Evolutionary conservation across 2,329 filamentous ascomycete species (phyloP).

Genomic region (Mycosphaerella sp.): DNA sequence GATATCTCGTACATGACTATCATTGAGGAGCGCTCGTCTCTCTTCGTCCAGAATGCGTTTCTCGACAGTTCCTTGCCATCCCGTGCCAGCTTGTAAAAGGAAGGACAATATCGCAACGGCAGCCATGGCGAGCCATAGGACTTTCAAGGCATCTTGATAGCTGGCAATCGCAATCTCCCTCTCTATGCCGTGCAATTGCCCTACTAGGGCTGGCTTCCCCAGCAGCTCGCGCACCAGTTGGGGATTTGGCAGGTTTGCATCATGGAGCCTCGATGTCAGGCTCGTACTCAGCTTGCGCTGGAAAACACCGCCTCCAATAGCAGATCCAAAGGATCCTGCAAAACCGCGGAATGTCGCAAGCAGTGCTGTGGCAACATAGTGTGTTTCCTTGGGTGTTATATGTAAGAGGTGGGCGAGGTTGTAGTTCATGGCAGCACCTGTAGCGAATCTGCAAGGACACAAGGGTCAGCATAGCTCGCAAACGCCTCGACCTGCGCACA

Average conservation of each 20-base stretch:
- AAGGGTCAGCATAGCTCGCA: not conserved
- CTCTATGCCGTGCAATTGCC: constrained; percentile 45
- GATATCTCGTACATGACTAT: not conserved
- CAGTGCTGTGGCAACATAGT: constrained; percentile 70
- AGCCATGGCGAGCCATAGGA: constrained; percentile 49
- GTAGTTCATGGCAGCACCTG: constrained; percentile 71
- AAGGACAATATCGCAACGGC: constrained; percentile 46
- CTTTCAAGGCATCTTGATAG: constrained; percentile 50
- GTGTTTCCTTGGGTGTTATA: constrained; percentile 58
- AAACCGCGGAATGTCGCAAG: constrained; percentile 76
- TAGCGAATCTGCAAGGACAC: constrained; percentile 44
- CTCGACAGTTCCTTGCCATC: constrained; percentile 39
- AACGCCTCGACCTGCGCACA: not conserved
- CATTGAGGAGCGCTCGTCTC: not conserved
- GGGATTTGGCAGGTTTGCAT: constrained; percentile 37
- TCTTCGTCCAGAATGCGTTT: not conserved
- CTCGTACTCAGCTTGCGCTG: constrained; percentile 52
- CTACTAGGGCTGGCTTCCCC: constrained; percentile 54
- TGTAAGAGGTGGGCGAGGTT: constrained; percentile 74
- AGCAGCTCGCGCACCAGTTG: constrained; percentile 51
- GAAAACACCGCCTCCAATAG: constrained; percentile 73
- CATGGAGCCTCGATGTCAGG: constrained; percentile 53
- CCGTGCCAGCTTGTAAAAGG: constrained; percentile 52
- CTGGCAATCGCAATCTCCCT: constrained; percentile 47
- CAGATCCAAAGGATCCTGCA: constrained; percentile 71